phyloP scores from a whole-genome alignment of 1,284 basidiomycete species.

The Puccinia coronata region DNA sequence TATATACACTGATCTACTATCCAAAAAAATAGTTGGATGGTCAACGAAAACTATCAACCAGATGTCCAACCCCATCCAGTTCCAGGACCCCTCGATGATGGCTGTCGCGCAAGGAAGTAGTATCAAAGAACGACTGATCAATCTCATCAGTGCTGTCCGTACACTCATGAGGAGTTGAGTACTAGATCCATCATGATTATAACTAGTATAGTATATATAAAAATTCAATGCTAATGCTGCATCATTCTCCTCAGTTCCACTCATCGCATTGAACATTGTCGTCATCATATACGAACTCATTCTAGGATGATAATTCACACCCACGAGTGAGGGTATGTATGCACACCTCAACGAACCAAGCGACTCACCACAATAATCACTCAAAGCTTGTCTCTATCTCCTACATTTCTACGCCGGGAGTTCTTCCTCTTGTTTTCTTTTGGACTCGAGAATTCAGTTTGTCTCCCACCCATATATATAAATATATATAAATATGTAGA shows the following conservation, averaged over 20 bases:
- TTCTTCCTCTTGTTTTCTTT: no score
- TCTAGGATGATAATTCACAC: slow-evolving; percentile 62
- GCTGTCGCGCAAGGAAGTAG: slow-evolving; percentile 61
- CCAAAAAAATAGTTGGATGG: slow-evolving; percentile 77
- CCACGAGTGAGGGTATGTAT: no score
- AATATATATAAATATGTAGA: no score
- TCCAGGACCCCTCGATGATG: slow-evolving; percentile 57
- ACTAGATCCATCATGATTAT: no score
- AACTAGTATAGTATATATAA: no score
- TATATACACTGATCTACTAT: neutral
- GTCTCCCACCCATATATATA: no score
- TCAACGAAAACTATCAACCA: slow-evolving; percentile 63
- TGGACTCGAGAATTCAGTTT: no score
- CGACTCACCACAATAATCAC: no score
- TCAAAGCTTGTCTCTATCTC: no score
- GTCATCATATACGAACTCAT: slow-evolving; percentile 79
- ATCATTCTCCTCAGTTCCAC: slow-evolving; percentile 68
- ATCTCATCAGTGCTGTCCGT: slow-evolving; percentile 87
- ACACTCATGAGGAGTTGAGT: slow-evolving; percentile 88
- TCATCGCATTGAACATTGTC: slow-evolving; percentile 77
- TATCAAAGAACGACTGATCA: slow-evolving; percentile 82
- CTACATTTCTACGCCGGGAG: no score
- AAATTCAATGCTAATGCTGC: no score
- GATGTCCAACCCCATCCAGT: slow-evolving; percentile 12
- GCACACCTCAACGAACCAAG: no score